A percentile compares a stretch with the other conserved stretches of the same genome.
Evolutionary conservation across 805 yeast species (phyloP).

Genomic region (Cyberlindnera xylosilytica): DNA sequence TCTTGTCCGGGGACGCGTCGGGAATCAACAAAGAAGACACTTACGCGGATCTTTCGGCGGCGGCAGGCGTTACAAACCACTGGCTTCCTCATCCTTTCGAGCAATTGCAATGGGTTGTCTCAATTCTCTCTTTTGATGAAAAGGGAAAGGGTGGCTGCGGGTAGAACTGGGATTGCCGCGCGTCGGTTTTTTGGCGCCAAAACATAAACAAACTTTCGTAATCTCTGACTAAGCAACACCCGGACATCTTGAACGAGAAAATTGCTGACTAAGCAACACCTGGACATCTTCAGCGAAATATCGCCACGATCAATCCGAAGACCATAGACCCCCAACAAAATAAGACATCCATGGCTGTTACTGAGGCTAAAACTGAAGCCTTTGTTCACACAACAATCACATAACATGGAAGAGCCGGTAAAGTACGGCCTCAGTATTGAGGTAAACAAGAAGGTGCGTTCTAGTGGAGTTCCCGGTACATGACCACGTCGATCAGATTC

Average conservation of each 20-base stretch:
- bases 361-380: too few species aligned
- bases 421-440: constrained; percentile 20
- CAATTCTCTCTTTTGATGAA: background rate
- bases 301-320: too few species aligned
- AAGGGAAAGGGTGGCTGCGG: too few species aligned
- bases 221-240: background rate
- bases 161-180: background rate
- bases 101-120: constrained; percentile 6
- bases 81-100: constrained; percentile 24
- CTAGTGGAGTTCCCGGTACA: too few species aligned
- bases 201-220: background rate
- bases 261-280: too few species aligned
- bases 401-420: constrained; percentile 23
- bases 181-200: background rate
- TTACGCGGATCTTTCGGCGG: constrained; percentile 28
- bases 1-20: constrained; percentile 11
- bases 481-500: too few species aligned
- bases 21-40: constrained; percentile 10
- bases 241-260: background rate
- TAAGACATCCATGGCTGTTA: too few species aligned
- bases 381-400: background rate
- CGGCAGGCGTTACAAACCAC: constrained; percentile 30
- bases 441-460: constrained; percentile 15
- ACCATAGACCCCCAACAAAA: too few species aligned
- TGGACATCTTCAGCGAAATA: too few species aligned